Evolutionary conservation across 352 stramenopile species (phyloP).

Genomic region (Phytophthora pluvialis): DNA sequence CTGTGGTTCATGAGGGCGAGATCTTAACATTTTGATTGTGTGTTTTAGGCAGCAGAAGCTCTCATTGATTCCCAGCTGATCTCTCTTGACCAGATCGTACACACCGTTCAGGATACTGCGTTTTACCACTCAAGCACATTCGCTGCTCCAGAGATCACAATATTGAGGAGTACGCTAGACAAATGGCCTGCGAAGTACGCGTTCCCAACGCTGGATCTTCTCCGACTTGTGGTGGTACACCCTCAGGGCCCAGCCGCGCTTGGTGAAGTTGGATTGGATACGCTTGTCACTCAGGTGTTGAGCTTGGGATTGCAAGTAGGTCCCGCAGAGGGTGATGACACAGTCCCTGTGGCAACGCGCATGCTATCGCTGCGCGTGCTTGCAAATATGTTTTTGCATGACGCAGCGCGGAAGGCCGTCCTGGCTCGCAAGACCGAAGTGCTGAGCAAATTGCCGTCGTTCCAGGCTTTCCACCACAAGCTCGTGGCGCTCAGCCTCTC

Average conservation of each 20-base stretch:
- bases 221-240: conserved; percentile 90
- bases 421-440: conserved; percentile 63
- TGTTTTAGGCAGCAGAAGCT: conserved; percentile 14
- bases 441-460: conserved; percentile 50
- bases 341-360: conserved; percentile 65
- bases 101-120: conserved; percentile 78
- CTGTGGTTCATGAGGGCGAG: background rate
- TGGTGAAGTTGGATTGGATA: conserved; percentile 39
- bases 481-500: conserved; percentile 69
- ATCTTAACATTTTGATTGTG: conserved; percentile 11
- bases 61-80: conserved; percentile 62
- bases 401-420: conserved; percentile 49
- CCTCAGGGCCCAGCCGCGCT: conserved; percentile 72
- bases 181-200: conserved; percentile 75
- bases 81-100: conserved; percentile 61
- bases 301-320: conserved; percentile 44
- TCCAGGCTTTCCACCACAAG: conserved; percentile 65
- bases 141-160: conserved; percentile 55
- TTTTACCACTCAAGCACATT: conserved; percentile 95
- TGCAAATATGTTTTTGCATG: conserved; percentile 78
- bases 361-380: conserved; percentile 81
- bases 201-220: conserved; percentile 94
- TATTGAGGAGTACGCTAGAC: conserved; percentile 66
- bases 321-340: conserved; percentile 26
- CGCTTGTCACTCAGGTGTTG: conserved; percentile 46